Conservation (phyloP, 257 asterid species). For the Nicotiana attenuata region DNA sequence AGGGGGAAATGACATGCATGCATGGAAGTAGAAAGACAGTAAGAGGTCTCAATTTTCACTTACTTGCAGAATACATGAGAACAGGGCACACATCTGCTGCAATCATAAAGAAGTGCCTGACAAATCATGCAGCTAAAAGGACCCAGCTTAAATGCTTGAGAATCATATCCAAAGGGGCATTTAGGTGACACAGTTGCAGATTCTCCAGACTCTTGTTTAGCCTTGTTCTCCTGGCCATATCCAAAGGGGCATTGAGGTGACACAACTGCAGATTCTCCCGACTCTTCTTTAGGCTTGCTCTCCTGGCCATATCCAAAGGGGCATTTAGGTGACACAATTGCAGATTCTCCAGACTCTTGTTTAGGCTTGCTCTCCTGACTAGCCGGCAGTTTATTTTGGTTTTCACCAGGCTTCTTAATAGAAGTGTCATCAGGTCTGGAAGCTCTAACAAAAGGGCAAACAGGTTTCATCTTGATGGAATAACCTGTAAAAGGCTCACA, state of each 20-base stretch:
- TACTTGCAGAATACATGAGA: conserved; percentile 92
- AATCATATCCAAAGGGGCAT: conserved; percentile 53
- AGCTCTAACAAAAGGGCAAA: conserved; percentile 78
- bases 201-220: conserved; percentile 20
- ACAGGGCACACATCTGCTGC: conserved; percentile 90
- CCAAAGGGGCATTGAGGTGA: conserved; percentile 57
- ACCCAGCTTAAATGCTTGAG: conserved; percentile 85
- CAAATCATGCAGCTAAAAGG: conserved; percentile 92
- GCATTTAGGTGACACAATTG: conserved; percentile 36
- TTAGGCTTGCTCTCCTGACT: conserved; percentile 23
- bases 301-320: conserved; percentile 46
- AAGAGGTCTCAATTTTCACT: conserved; percentile 20
- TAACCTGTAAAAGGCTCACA: background rate
- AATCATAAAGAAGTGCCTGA: conserved; percentile 83
- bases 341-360: conserved; percentile 3
- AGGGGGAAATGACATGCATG: background rate
- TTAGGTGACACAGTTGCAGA: conserved; percentile 26
- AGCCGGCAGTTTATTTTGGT: conserved; percentile 43
- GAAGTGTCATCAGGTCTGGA: conserved; percentile 76
- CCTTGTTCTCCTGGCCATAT: conserved; percentile 17
- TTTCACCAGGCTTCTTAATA: conserved; percentile 50
- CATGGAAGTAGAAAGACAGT: background rate
- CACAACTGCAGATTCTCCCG: conserved; percentile 13
- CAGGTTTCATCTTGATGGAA: conserved; percentile 64
- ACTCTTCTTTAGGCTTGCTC: conserved; percentile 40